Conservation (phyloP, 192 early-diverging fungal genomes). For the Linderina pennispora region DNA sequence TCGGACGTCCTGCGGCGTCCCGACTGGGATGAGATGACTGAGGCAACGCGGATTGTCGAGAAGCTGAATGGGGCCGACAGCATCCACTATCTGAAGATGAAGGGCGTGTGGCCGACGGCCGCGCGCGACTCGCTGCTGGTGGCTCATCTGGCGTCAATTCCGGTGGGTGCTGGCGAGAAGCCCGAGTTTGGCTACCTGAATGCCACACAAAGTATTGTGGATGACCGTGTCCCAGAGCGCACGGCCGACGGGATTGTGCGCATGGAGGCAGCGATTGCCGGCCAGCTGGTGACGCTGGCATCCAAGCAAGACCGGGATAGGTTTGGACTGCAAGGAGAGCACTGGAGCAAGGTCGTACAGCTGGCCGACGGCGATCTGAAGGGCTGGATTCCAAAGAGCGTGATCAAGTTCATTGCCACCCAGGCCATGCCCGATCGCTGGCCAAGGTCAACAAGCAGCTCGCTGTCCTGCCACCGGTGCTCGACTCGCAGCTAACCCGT, state of each 20-base stretch:
- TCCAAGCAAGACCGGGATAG: constrained; percentile 4
- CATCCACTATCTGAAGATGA: constrained; percentile 44
- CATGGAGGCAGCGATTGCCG: constrained; percentile 47
- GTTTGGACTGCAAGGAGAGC: constrained; percentile 13
- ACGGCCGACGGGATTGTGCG: constrained; percentile 33
- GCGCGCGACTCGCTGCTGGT: constrained; percentile 42
- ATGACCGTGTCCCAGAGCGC: constrained; percentile 22
- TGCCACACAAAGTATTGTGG: constrained; percentile 37
- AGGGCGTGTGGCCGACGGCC: constrained; percentile 45
- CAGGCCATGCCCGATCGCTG: constrained; percentile 48
- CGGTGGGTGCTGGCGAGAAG: neutral
- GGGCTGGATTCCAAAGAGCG: constrained; percentile 46
- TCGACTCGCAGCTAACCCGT: constrained; percentile 21
- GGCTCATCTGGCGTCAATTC: constrained; percentile 20
- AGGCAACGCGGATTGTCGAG: constrained; percentile 28
- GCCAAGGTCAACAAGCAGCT: constrained; percentile 41
- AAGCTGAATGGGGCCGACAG: constrained; percentile 18
- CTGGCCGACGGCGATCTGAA: constrained; percentile 44
- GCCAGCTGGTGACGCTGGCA: constrained; percentile 29
- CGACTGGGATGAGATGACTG: constrained; percentile 46
- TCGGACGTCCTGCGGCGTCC: constrained; percentile 30
- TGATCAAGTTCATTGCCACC: constrained; percentile 47
- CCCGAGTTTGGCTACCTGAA: constrained; percentile 16
- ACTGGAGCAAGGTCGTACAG: constrained; percentile 40
- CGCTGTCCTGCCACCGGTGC: constrained; percentile 6